phyloP scores from a whole-genome alignment of 2,329 filamentous ascomycete genomes.

The Fusarium cicatricum region DNA sequence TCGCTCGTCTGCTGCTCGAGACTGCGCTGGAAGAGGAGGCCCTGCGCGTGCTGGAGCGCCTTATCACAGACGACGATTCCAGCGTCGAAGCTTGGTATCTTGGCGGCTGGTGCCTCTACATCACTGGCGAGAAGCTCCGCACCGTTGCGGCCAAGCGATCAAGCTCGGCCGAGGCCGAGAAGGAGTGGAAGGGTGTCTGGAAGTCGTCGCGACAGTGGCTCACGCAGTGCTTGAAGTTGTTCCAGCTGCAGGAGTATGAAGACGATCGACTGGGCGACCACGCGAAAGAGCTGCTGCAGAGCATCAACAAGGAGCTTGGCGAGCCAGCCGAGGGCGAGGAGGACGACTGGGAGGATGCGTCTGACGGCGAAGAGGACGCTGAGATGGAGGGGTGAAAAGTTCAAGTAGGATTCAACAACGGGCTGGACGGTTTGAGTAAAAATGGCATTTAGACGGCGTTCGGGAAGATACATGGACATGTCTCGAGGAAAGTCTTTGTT shows the following conservation, averaged over 20 bases:
- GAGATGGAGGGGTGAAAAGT: constrained; percentile 59
- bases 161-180: constrained; percentile 46
- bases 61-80: constrained; percentile 88
- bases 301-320: constrained; percentile 71
- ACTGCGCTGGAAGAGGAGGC: constrained; percentile 86
- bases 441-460: constrained; percentile 41
- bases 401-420: constrained; percentile 29
- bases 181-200: constrained; percentile 69
- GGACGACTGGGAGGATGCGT: constrained; percentile 63
- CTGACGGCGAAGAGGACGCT: constrained; percentile 63
- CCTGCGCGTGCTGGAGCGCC: constrained; percentile 81
- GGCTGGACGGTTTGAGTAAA: constrained; percentile 23
- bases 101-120: constrained; percentile 90
- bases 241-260: constrained; percentile 81
- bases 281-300: constrained; percentile 72
- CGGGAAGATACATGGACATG: constrained; percentile 36
- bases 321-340: constrained; percentile 63
- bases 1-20: constrained; percentile 89
- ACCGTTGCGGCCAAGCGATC: constrained; percentile 47
- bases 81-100: constrained; percentile 98
- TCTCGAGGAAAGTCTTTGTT: constrained; percentile 28
- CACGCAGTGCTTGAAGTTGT: constrained; percentile 81
- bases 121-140: constrained; percentile 74
- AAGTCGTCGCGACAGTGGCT: constrained; percentile 84
- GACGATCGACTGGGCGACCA: constrained; percentile 81